These are phyloP conservation scores for Biancaea sappan DNA, from an alignment of 306 rosid genomes.

Conservation along the genomic window DNA sequence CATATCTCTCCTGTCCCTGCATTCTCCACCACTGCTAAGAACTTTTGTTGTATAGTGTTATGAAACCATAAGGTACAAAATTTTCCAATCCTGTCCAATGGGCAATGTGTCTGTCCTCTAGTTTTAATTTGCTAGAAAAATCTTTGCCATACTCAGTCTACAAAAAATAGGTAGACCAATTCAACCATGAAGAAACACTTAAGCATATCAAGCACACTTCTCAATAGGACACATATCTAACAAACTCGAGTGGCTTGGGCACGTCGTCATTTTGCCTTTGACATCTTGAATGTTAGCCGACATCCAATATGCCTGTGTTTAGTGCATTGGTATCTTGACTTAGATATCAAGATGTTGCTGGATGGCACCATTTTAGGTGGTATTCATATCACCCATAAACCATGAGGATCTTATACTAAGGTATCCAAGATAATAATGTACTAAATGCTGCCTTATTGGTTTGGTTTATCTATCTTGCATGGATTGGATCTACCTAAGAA, in stretches of 20 bases:
- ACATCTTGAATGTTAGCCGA: too few relatives aligned
- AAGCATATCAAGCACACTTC: neutral
- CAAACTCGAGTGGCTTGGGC: too few relatives aligned
- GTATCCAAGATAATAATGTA: too few relatives aligned
- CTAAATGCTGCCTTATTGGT: neutral
- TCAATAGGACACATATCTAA: too few relatives aligned
- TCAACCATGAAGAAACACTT: neutral
- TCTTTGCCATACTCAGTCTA: too few relatives aligned
- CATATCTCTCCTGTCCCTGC: neutral
- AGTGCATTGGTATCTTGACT: too few relatives aligned
- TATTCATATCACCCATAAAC: too few relatives aligned
- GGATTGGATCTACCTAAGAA: neutral
- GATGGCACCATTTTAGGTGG: too few relatives aligned
- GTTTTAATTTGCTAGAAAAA: neutral
- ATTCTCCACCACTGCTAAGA: neutral
- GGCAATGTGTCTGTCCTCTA: constrained; percentile 2
- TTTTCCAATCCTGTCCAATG: neutral
- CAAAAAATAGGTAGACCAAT: neutral
- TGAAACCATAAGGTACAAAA: neutral
- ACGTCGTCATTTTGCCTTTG: too few relatives aligned
- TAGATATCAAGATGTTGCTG: too few relatives aligned
- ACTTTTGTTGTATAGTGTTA: neutral
- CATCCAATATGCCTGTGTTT: too few relatives aligned
- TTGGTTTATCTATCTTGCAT: neutral
- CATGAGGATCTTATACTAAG: too few relatives aligned